Evolutionary conservation across 805 yeast species (phyloP), one percentile per base, ranked within the genome.

Genomic region (Suhomyces sp.): DNA sequence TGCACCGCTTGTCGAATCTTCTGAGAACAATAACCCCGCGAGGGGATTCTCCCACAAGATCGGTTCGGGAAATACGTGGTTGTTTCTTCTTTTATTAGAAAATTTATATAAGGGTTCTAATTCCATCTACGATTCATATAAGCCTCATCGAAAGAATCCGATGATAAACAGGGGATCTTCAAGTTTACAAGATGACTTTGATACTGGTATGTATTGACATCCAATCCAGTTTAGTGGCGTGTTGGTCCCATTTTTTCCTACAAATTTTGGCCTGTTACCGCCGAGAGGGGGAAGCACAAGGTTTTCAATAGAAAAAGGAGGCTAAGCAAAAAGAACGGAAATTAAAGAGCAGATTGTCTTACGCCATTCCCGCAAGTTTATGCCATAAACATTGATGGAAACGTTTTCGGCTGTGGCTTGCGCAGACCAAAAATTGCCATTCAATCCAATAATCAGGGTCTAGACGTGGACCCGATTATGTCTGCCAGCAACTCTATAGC

Each of bases 151-250:
- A 17, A n/a, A 38, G 42, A 19, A 38, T 38, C 42, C 42, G 42
- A 38, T 38, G 42, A 38, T n/a, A n/a, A 38, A 5, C 15, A 38
- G 23, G 23, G 42, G 42, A 38, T 10, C 42, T 17, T 19, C 22
- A 17, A 38, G 17, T 7, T 24, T 42, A 24, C 29, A 44, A 24
- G 22, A 55, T 55, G 57, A 54, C 55, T 15, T 42, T 55, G 48
- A 52, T 55, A 35, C 54, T 52, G 51, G 57, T 55, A 52, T n/a
- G 56, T 55, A 41, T 38, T 19, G 24, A 38, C 12, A 7, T 17
- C 42, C 42, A 17, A 19, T n/a, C 42, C 5, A 19, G 10, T 19
- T 2, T n/a, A 3, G 13, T 17, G 42, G n/a, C 24, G 42, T 17
- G 23, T 8, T 38, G 7, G 22, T 9, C n/a, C 23, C 24, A 17